Percentiles rank a stretch among this genome's conserved stretches.
Evolutionary conservation across 345 rosid genomes (phyloP).

Genomic region (Gossypium australe): DNA sequence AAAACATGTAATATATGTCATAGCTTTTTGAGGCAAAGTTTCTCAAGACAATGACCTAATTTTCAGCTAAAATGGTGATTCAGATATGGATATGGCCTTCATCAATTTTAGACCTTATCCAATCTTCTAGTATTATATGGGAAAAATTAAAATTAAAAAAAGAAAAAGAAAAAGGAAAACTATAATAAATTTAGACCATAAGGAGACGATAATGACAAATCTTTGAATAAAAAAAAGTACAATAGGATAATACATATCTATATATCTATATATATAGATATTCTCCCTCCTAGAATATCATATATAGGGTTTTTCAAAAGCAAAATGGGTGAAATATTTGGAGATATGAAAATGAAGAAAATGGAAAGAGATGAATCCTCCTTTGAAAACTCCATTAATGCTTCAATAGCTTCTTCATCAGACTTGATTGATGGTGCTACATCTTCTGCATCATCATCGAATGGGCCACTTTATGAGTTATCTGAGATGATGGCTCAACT

Average conservation of each 20-base stretch:
- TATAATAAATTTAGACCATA: constrained; percentile 19
- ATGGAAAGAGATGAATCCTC: constrained; percentile 28
- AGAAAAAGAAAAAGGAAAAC: constrained; percentile 5
- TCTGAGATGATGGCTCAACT: constrained; percentile 68
- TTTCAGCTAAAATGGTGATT: constrained; percentile 25
- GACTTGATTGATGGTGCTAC: constrained; percentile 46
- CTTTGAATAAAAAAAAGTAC: constrained; percentile 13
- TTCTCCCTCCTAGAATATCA: constrained; percentile 24
- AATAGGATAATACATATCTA: neutral
- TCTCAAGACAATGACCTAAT: constrained; percentile 23
- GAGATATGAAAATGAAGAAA: constrained; percentile 19
- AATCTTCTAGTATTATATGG: constrained; percentile 19
- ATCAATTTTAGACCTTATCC: constrained; percentile 42
- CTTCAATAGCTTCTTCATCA: constrained; percentile 38
- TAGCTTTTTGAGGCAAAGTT: constrained; percentile 35
- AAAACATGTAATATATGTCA: constrained; percentile 25
- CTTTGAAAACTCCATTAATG: constrained; percentile 26
- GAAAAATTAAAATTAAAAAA: too few relatives aligned
- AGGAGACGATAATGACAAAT: constrained; percentile 22
- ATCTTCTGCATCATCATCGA: constrained; percentile 24
- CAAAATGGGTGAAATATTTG: constrained; percentile 8
- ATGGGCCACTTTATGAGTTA: constrained; percentile 58
- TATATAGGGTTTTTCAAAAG: constrained; percentile 9
- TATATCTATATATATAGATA: constrained; percentile 8
- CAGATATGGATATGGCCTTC: constrained; percentile 30